Base-by-base conservation (phyloP, 768 basidiomycete genomes). In the Kwoniella sp. region DNA sequence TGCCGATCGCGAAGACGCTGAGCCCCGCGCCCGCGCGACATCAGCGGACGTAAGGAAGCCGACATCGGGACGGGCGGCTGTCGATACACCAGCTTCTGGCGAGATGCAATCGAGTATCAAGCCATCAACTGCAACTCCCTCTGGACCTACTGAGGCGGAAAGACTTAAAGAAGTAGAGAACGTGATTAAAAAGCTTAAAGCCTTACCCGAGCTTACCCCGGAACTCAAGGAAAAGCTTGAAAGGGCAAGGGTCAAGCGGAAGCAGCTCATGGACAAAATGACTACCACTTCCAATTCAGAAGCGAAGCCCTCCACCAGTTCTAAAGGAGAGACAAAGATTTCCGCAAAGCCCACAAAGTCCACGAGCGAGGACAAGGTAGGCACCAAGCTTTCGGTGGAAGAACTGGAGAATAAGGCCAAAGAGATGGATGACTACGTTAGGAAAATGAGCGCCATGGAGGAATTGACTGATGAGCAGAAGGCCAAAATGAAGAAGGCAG, bases 401-500 rank as follows among this genome's bases (percentile, higher is more conserved):
- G 45, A 64, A 8, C n/a, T 63, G 38, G 25, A 47, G 31, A 52
- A 26, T 34, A 47, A 58, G 31, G 38, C 53, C 2, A 50, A 58
- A 64, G 55, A 64, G 56, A 57, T 64, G 63, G 63, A 64, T 13
- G 34, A 53, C 8, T 48, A 50, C 11, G 54, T 64, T 20, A 8
- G 30, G 13, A 51, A 58, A 25, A n/a, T 22, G 22, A 28, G 63
- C 1, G 26, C 25, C 4, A 37, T 58, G 4, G 63, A 57, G 15
- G 12, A 58, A 2, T 47, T 53, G 20, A 37, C 48, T 7, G 47
- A 57, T 1, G 63, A 64, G 23, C 48, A 64, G 34, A 58, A 52
- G 34, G 31, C 29, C 5, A 53, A 51, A 25, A 29, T 64, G 48
- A 30, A 4, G 11, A 57, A 57, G 38, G 63, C 56, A 0, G 63